Base-by-base conservation (phyloP, 2,329 filamentous ascomycete genomes). In the Claviceps sorghi region DNA sequence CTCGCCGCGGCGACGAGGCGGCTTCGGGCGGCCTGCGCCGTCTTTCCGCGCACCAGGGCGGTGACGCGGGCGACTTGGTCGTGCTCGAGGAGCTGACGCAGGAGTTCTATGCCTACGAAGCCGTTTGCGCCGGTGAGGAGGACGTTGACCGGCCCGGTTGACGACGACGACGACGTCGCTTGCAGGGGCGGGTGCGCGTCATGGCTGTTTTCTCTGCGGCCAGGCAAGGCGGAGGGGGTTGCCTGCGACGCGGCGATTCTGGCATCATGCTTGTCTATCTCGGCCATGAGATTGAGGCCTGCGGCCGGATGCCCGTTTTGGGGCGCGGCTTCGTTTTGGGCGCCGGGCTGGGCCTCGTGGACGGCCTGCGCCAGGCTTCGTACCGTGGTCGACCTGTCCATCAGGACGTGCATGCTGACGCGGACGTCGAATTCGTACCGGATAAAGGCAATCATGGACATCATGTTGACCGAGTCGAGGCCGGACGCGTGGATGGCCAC, bases 331-430 rank as follows among this genome's bases (percentile, higher is more conserved):
- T 2, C 17, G 4, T n/a, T n/a, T 2, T n/a, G 36, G 36, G 5
- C 15, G 36, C 17, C 36, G n/a, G 65, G 1, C 2, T 47, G 26
- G 2, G n/a, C 29, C 8, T 47, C 29, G 8, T n/a, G 19, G 10
- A 47, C n/a, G 4, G 10, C 2, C 8, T 4, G 15, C 1, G 45
- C 45, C 3, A 47, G 29, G 17, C n/a, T 21, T 21, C 45, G 4
- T 29, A 47, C 15, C 1, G 29, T 47, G 17, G 19, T 47, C 3
- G 15, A n/a, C n/a, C 4, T 15, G 29, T 34, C 17, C 29, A 47
- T 34, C 30, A 47, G 2, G n/a, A 21, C n/a, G 2, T 47, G 29
- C 45, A 36, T 32, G 45, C 29, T 32, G 10, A 47, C 19, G 4
- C 19, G 29, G 29, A 47, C 45, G 1, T 29, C 3, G 45, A 47